Base-by-base conservation (phyloP, 2,329 filamentous ascomycete genomes). In the Phyllosticta citrichinensis region DNA sequence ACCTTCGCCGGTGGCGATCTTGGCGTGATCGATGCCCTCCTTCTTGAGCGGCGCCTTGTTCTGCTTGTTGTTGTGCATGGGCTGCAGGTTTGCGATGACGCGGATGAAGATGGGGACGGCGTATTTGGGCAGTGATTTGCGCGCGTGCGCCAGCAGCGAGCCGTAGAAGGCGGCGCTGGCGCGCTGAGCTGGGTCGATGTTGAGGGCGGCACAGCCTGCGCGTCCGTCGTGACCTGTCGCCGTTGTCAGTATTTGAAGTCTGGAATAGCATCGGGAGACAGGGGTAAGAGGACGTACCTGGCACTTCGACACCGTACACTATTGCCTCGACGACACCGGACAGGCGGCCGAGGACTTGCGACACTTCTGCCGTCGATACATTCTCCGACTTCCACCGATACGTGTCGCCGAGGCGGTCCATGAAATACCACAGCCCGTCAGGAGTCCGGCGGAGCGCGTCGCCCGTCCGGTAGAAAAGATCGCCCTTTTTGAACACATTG, bases 21-120 rank as follows among this genome's bases (percentile, higher is more conserved):
- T 62, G 78, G 77, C 69, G 3, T 83, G 80, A 69, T 89, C 81
- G 17, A 88, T 81, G 0, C 87, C 87, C 65, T 88, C 85, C 52
- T 83, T 81, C 66, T 86, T 79, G 52, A 91, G 75, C 0, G 85
- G 86, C 1, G 86, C 80, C 71, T 92, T 92, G 69, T 90, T 89
- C 74, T 91, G 88, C 75, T 93, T 92, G 71, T 91, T 88, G 67
- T 91, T 92, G 69, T 88, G 85, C 67, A 84, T 87, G 5, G 86
- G 82, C 33, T 80, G 82, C 61, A 81, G 78, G 40, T 76, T 76
- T 47, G 80, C 75, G 20, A 88, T 79, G 20, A 89, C 72, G 0
- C 88, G 79, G 53, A 91, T 67, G 74, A 92, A 92, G 1, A 91
- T 74, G 0, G 89, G 89, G 1, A 92, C 87, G 0, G 88, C 89